phyloP scores from a whole-genome alignment of 1,284 basidiomycete genomes.

The Ganoderma lucidum region DNA sequence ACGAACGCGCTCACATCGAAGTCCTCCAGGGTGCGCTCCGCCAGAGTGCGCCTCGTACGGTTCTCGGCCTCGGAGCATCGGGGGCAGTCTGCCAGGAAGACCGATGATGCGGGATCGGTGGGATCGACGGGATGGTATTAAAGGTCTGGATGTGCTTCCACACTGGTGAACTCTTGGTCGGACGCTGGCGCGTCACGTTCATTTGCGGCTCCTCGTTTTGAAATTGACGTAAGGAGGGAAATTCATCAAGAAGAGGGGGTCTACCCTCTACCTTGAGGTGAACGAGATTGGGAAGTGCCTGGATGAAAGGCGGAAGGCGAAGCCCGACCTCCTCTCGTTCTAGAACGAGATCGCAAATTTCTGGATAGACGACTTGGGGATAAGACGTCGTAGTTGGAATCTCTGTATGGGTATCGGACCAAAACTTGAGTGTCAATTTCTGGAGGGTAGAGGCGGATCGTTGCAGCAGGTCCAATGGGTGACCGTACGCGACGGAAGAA shows the following conservation, averaged over 20 bases:
- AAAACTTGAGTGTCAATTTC: background rate
- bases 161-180: background rate
- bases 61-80: background rate
- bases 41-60: background rate
- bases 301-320: background rate
- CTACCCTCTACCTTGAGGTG: background rate
- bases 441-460: background rate
- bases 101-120: background rate
- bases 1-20: background rate
- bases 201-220: too few species aligned
- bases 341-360: background rate
- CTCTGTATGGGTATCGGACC: too few species aligned
- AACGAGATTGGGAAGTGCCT: background rate
- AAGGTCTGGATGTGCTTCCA: background rate
- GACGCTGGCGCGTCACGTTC: too few species aligned
- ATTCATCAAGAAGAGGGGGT: too few species aligned
- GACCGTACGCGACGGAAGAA: background rate
- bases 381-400: too few species aligned
- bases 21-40: background rate
- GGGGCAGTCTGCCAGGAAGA: too few species aligned
- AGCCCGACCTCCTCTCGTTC: background rate
- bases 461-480: background rate
- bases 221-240: too few species aligned
- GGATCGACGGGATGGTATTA: too few species aligned
- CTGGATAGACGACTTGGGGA: background rate